These are phyloP conservation scores for Exsudoporus frostii DNA, from an alignment of 768 basidiomycete species.

Conservation along the genomic window DNA sequence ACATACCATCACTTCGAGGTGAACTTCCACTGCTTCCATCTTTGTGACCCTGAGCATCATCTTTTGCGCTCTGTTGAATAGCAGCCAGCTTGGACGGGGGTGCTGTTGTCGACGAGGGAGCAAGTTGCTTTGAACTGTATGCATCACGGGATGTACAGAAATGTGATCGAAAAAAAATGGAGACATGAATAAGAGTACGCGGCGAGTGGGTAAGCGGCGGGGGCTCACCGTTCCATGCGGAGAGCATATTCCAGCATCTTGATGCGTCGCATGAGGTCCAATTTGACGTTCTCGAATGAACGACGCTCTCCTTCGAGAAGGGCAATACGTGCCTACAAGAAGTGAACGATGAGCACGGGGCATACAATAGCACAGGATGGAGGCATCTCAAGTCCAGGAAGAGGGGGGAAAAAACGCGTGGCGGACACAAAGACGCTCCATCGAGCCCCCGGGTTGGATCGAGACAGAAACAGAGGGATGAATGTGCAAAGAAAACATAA, in stretches of 20 bases:
- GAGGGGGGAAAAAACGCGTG: neutral
- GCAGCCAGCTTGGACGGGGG: constrained; percentile 65
- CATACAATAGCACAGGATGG: neutral
- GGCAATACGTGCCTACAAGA: constrained; percentile 84
- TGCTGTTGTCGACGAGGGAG: constrained; percentile 49
- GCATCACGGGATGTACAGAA: constrained; percentile 12
- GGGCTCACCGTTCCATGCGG: constrained; percentile 85
- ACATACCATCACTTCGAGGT: constrained; percentile 77
- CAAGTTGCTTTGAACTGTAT: constrained; percentile 76
- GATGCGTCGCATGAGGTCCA: constrained; percentile 93
- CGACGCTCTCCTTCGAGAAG: constrained; percentile 95
- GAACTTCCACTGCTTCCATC: constrained; percentile 81
- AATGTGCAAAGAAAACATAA: constrained; percentile 3
- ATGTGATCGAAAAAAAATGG: constrained; percentile 31
- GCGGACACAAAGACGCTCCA: neutral
- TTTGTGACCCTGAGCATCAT: constrained; percentile 70
- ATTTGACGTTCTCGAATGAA: constrained; percentile 95
- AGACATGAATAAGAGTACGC: constrained; percentile 5
- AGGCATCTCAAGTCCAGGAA: neutral
- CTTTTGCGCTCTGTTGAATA: constrained; percentile 63
- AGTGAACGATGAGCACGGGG: constrained; percentile 13
- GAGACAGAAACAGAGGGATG: neutral
- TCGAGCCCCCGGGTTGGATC: neutral
- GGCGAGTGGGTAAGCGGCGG: constrained; percentile 1
- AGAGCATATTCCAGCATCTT: constrained; percentile 99